Evolutionary conservation across 305 asterid genomes (phyloP).

Genomic region (Withania somnifera): DNA sequence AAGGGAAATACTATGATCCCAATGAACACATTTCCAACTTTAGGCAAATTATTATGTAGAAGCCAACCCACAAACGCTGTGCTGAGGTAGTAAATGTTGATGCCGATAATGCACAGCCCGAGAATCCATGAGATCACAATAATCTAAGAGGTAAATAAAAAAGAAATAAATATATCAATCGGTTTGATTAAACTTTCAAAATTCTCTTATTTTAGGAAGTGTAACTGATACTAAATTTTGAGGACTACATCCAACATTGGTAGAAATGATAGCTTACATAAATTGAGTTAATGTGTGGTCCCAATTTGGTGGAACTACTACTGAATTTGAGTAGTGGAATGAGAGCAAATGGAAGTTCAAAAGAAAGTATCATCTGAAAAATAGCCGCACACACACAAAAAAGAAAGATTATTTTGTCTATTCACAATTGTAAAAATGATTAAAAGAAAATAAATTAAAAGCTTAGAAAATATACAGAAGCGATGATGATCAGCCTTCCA

Average conservation of each 20-base stretch:
- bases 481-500: conserved; percentile 76
- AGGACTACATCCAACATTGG: too few relatives aligned
- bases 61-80: conserved; percentile 74
- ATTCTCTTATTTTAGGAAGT: background rate
- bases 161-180: background rate
- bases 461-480: conserved; percentile 39
- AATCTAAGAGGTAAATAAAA: conserved; percentile 24
- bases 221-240: background rate
- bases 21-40: conserved; percentile 51
- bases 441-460: background rate
- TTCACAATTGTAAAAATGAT: background rate
- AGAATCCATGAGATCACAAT: conserved; percentile 72
- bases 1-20: conserved; percentile 63
- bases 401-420: background rate
- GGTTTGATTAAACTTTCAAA: background rate
- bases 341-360: conserved; percentile 72
- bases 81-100: conserved; percentile 69
- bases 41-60: conserved; percentile 45
- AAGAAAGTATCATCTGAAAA: conserved; percentile 79
- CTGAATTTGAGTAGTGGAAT: conserved; percentile 83
- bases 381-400: background rate
- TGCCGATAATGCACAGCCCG: conserved; percentile 75
- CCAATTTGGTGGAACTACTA: conserved; percentile 63
- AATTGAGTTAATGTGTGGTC: conserved; percentile 71
- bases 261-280: conserved; percentile 17